Evolutionary conservation across 2,329 filamentous ascomycete species (phyloP).

Genomic region (Lasiodiplodia citricola): DNA sequence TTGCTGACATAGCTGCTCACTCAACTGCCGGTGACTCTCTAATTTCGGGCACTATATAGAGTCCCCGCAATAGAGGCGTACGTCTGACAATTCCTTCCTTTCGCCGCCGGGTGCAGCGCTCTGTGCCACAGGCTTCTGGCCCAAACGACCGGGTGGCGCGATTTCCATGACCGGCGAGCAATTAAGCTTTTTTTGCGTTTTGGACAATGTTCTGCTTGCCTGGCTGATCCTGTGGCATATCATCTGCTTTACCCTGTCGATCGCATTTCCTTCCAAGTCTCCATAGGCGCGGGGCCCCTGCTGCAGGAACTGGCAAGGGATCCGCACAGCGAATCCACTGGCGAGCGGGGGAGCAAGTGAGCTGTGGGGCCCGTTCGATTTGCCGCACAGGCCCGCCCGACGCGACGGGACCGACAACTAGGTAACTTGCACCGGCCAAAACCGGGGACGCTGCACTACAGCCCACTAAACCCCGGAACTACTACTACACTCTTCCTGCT

Average conservation of each 20-base stretch:
- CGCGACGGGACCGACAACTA: neutral
- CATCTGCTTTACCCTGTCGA: neutral
- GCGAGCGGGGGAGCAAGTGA: neutral
- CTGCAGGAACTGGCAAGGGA: slow-evolving; percentile 1
- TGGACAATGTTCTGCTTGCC: neutral
- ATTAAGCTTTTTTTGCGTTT: no score
- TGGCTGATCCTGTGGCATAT: neutral
- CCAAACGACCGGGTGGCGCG: neutral
- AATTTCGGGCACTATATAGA: no score
- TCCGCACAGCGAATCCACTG: neutral
- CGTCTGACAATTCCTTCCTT: neutral
- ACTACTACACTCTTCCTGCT: neutral
- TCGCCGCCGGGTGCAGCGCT: neutral
- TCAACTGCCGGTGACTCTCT: neutral
- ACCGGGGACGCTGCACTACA: neutral
- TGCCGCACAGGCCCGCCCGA: neutral
- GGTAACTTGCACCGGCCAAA: neutral
- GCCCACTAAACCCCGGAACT: neutral
- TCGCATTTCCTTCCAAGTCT: neutral
- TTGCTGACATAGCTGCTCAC: slow-evolving; percentile 7
- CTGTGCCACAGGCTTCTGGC: neutral
- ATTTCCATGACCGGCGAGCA: neutral
- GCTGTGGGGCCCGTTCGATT: neutral
- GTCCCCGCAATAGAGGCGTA: neutral
- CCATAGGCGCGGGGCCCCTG: neutral